A percentile compares a stretch with the other conserved stretches of the same genome.
These are phyloP conservation scores for Dendrobium chrysotoxum DNA, from an alignment of 106 monocot species.

Conservation along the genomic window DNA sequence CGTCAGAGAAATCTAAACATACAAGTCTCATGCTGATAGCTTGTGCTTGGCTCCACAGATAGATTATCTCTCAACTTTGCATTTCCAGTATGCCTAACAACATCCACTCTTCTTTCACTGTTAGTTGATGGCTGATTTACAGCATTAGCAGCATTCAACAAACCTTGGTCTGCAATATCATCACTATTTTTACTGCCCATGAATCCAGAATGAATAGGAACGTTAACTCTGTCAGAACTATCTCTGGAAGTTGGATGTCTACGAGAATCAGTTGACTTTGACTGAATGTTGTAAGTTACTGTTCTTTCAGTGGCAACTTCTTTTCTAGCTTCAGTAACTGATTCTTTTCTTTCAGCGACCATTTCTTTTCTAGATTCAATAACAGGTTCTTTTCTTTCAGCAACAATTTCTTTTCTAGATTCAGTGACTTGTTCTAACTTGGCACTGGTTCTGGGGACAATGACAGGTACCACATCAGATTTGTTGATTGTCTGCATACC, in stretches of 20 bases:
- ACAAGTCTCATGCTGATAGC: constrained; percentile 55
- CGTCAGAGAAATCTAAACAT: constrained; percentile 15
- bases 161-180: constrained; percentile 20
- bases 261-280: constrained; percentile 32
- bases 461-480: constrained; percentile 45
- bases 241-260: constrained; percentile 29
- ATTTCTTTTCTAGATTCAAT: constrained; percentile 37
- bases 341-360: constrained; percentile 8
- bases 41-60: constrained; percentile 36
- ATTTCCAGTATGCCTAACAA: constrained; percentile 19
- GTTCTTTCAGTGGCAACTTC: constrained; percentile 30
- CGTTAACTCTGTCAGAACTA: constrained; percentile 31
- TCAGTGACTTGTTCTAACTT: constrained; percentile 27
- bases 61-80: constrained; percentile 28
- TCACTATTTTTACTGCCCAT: constrained; percentile 12
- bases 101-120: constrained; percentile 34
- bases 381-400: background rate
- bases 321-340: constrained; percentile 25
- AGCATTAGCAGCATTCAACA: constrained; percentile 30
- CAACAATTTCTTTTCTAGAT: background rate
- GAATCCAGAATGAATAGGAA: constrained; percentile 23
- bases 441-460: constrained; percentile 59
- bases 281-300: constrained; percentile 29
- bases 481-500: constrained; percentile 43
- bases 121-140: constrained; percentile 23